These are phyloP conservation scores for Pythium angustatum DNA, from an alignment of 352 stramenopile genomes.

Conservation along the genomic window DNA sequence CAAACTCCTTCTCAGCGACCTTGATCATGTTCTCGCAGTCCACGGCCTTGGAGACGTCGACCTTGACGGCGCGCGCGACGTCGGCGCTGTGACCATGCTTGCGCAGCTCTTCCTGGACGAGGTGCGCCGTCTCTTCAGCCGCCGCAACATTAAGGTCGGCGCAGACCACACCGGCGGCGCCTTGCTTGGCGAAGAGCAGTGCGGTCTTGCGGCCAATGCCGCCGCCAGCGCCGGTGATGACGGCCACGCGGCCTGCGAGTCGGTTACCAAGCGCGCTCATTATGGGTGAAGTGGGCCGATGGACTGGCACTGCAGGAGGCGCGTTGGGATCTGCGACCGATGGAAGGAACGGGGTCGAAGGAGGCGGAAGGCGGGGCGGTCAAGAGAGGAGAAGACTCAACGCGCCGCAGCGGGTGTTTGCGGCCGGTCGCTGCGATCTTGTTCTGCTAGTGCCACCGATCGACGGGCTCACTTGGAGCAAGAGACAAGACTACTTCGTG, in stretches of 20 bases:
- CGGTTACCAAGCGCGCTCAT: constrained; percentile 63
- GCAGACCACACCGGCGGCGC: constrained; percentile 75
- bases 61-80: constrained; percentile 56
- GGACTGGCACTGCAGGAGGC: neutral
- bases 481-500: neutral
- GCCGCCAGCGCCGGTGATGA: constrained; percentile 81
- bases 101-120: constrained; percentile 68
- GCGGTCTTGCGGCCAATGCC: constrained; percentile 83
- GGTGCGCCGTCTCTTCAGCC: constrained; percentile 57
- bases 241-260: constrained; percentile 70
- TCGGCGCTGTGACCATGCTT: constrained; percentile 53
- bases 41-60: constrained; percentile 71
- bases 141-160: constrained; percentile 76
- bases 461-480: neutral
- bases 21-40: constrained; percentile 81
- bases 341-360: neutral
- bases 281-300: neutral
- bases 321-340: constrained; percentile 10
- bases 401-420: neutral
- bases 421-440: constrained; percentile 5
- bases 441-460: constrained; percentile 21
- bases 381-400: constrained; percentile 1
- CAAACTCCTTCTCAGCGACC: constrained; percentile 79
- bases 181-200: constrained; percentile 82
- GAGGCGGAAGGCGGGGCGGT: too few relatives aligned